These are phyloP conservation scores for Platanus orientalis DNA, from an alignment of 164 flowering plant genomes.

Conservation along the genomic window DNA sequence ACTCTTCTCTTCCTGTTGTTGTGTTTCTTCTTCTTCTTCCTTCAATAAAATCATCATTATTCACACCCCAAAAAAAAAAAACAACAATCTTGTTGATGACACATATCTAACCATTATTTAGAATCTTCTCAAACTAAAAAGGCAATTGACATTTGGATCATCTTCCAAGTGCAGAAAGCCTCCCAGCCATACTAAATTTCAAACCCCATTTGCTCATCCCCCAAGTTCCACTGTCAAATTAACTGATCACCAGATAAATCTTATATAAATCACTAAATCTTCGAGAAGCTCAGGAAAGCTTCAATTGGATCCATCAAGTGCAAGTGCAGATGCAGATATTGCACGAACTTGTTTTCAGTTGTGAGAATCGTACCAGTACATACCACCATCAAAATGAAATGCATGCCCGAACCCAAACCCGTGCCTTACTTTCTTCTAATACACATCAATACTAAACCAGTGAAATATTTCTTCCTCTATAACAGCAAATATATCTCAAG, in stretches of 20 bases:
- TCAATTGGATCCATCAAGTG: not conserved
- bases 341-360: not conserved
- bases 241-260: not conserved
- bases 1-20: too few relatives aligned
- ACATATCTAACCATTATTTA: too few relatives aligned
- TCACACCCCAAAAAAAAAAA: too few relatives aligned
- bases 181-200: not conserved
- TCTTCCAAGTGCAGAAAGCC: not conserved
- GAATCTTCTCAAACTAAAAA: too few relatives aligned
- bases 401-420: too few relatives aligned
- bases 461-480: not conserved
- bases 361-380: too few relatives aligned
- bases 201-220: not conserved
- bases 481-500: not conserved
- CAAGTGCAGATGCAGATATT: not conserved
- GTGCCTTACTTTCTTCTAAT: not conserved
- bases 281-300: not conserved
- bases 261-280: not conserved
- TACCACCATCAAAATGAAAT: too few relatives aligned
- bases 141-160: not conserved
- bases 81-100: too few relatives aligned
- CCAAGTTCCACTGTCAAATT: not conserved
- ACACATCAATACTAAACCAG: not conserved
- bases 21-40: too few relatives aligned
- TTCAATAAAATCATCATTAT: too few relatives aligned